These are phyloP conservation scores for Xanthoconium separans DNA, from an alignment of 1,284 basidiomycete species.

Conservation along the genomic window DNA sequence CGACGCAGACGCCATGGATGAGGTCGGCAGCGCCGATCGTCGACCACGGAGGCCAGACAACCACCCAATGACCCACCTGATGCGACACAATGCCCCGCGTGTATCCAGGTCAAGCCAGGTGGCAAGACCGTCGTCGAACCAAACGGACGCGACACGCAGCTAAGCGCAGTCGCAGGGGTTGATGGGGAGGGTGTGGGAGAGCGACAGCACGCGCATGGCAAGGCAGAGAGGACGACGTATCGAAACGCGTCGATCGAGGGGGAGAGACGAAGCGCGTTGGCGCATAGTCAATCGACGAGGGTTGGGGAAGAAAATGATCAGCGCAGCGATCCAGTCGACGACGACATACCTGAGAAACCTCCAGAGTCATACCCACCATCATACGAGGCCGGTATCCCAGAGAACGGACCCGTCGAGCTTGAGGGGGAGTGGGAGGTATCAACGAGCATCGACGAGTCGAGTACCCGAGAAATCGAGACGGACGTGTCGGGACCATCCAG, in stretches of 20 bases:
- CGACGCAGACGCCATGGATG: too few relatives aligned
- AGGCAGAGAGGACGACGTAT: neutral
- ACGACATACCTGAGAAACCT: neutral
- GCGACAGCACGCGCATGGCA: too few relatives aligned
- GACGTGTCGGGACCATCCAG: neutral
- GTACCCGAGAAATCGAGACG: neutral
- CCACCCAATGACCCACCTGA: too few relatives aligned
- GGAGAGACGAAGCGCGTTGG: neutral
- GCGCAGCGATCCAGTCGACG: neutral
- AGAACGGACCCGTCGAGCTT: neutral
- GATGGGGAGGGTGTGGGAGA: too few relatives aligned
- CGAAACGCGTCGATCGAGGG: neutral
- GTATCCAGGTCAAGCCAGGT: neutral
- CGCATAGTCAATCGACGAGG: rapidly evolving
- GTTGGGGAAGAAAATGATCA: neutral
- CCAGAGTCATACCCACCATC: neutral
- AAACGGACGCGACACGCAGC: too few relatives aligned
- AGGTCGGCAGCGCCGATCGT: too few relatives aligned
- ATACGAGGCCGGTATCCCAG: too few relatives aligned
- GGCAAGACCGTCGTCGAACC: neutral
- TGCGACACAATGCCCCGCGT: too few relatives aligned
- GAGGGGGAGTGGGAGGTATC: neutral
- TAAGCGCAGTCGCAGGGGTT: too few relatives aligned
- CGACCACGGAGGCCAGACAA: too few relatives aligned
- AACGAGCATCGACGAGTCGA: neutral